Percentiles rank a stretch among this genome's conserved stretches.
These are phyloP conservation scores for Hypomontagnella monticulosa DNA, from an alignment of 495 filamentous ascomycete species.

Conservation along the genomic window DNA sequence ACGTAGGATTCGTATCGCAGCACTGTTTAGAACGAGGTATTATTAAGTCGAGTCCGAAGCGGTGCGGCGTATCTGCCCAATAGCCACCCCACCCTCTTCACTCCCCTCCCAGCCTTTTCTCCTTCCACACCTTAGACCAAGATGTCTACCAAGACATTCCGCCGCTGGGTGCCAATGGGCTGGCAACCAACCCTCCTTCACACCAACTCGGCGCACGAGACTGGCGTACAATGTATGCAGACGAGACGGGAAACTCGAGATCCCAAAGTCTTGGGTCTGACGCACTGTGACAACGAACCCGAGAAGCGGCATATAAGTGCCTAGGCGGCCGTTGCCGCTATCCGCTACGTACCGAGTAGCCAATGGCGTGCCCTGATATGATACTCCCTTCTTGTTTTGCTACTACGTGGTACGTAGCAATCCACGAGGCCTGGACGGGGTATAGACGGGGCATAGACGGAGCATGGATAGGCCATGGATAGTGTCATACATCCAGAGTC, in stretches of 20 bases:
- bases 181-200: constrained; percentile 26
- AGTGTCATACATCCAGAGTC: constrained; percentile 27
- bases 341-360: constrained; percentile 25
- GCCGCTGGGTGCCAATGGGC: constrained; percentile 17
- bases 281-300: constrained; percentile 47
- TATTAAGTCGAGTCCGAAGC: constrained; percentile 26
- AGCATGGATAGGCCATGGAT: constrained; percentile 23
- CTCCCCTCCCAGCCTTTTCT: too few relatives aligned
- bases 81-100: constrained; percentile 7
- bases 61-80: constrained; percentile 24
- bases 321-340: constrained; percentile 39
- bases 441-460: not conserved
- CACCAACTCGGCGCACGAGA: constrained; percentile 43
- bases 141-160: not conserved
- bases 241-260: constrained; percentile 27
- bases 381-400: constrained; percentile 8
- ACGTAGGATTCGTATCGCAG: constrained; percentile 25
- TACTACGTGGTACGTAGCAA: constrained; percentile 37
- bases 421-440: constrained; percentile 17
- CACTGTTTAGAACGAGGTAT: constrained; percentile 32
- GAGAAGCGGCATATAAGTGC: constrained; percentile 33
- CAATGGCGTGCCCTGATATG: constrained; percentile 34
- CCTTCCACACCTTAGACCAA: constrained; percentile 15
- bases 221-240: constrained; percentile 40
- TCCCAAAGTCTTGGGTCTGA: constrained; percentile 45